phyloP scores from a whole-genome alignment of 345 rosid genomes.

The Gynandropsis gynandra region DNA sequence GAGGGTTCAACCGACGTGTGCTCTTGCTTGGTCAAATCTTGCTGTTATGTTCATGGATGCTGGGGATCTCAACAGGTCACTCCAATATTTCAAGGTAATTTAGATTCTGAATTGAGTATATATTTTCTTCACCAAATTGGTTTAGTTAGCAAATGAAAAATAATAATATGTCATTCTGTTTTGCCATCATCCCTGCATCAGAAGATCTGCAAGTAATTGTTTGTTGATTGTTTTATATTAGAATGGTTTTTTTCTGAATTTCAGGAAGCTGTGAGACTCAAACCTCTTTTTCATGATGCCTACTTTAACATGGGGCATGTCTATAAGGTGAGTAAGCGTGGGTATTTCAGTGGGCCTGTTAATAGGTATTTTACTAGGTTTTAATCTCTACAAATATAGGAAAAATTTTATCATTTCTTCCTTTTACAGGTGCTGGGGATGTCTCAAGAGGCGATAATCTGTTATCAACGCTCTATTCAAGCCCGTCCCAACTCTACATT shows the following conservation, averaged over 20 bases:
- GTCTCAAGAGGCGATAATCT: constrained; percentile 74
- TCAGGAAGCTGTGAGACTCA: constrained; percentile 75
- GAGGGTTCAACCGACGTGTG: constrained; percentile 71
- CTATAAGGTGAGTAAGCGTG: constrained; percentile 52
- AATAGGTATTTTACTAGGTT: too few species aligned
- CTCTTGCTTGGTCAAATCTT: constrained; percentile 85
- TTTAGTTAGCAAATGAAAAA: too few species aligned
- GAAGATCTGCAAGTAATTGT: too few species aligned
- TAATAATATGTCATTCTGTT: too few species aligned
- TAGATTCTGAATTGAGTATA: background rate
- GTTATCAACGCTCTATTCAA: constrained; percentile 72
- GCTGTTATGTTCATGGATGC: constrained; percentile 85
- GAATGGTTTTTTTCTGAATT: background rate
- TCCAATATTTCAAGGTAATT: constrained; percentile 64
- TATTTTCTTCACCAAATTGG: constrained; percentile 1
- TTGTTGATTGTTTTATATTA: too few species aligned
- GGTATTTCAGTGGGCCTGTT: background rate
- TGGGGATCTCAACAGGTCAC: constrained; percentile 69
- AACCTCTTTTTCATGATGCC: constrained; percentile 69
- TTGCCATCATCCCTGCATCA: too few species aligned
- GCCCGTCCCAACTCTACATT: constrained; percentile 56
- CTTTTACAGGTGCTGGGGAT: constrained; percentile 65
- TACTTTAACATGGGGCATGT: constrained; percentile 74
- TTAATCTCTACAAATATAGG: constrained; percentile 2
- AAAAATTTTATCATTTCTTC: constrained; percentile 36